These are phyloP conservation scores for Phlyctochytrium bullatum DNA, from an alignment of 192 early-diverging fungal species.

Conservation along the genomic window DNA sequence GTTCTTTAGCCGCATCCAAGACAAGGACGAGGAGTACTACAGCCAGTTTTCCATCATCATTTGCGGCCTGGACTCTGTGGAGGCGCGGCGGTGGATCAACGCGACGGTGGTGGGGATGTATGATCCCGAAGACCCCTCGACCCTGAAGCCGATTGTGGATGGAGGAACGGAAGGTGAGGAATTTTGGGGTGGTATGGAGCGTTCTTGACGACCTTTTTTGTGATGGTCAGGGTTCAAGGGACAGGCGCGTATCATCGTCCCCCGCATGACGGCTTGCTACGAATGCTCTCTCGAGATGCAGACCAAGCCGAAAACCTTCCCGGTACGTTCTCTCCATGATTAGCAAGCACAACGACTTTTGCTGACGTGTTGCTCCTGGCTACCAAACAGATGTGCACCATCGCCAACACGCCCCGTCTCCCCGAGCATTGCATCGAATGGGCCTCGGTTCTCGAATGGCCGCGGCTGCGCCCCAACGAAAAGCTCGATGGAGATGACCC, in stretches of 20 bases:
- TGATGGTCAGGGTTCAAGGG: constrained; percentile 81
- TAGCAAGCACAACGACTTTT: too few species aligned
- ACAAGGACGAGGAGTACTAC: constrained; percentile 94
- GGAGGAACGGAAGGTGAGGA: constrained; percentile 92
- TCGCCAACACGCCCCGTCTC: constrained; percentile 95
- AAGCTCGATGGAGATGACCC: constrained; percentile 78
- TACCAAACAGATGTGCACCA: constrained; percentile 78
- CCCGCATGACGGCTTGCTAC: constrained; percentile 83
- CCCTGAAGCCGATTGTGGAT: constrained; percentile 86
- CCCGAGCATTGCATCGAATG: constrained; percentile 99
- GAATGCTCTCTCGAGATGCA: constrained; percentile 95
- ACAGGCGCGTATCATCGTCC: constrained; percentile 89
- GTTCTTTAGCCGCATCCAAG: constrained; percentile 89
- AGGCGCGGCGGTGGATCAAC: constrained; percentile 97
- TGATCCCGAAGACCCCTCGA: constrained; percentile 68
- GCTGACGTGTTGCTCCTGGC: not conserved
- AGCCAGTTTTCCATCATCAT: constrained; percentile 81
- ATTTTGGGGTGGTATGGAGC: too few species aligned
- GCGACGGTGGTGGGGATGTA: constrained; percentile 77
- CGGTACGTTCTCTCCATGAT: too few species aligned
- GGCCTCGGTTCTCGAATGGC: constrained; percentile 93
- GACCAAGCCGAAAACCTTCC: constrained; percentile 83
- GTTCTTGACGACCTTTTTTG: not conserved
- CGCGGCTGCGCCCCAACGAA: constrained; percentile 72
- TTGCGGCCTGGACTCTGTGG: constrained; percentile 92